Percentiles rank a stretch among this genome's conserved stretches.
These are phyloP conservation scores for Coniochaeta prunicola DNA, from an alignment of 2,329 filamentous ascomycete genomes.

Conservation along the genomic window DNA sequence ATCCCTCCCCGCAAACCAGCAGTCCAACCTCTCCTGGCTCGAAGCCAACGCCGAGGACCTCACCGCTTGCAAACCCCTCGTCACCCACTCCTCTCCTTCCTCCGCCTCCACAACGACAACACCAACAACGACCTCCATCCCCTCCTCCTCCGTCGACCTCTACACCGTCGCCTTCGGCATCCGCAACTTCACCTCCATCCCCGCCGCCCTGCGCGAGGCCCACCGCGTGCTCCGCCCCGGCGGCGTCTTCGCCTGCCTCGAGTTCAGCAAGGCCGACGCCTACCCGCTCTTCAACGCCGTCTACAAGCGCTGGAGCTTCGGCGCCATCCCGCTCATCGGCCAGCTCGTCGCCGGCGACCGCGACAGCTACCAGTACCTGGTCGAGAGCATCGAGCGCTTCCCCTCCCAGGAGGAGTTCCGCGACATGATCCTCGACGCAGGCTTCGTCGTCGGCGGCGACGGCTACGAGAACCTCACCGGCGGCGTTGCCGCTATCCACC, in stretches of 20 bases:
- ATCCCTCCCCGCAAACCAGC: slow-evolving; percentile 44
- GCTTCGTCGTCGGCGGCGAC: slow-evolving; percentile 74
- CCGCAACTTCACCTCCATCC: slow-evolving; percentile 92
- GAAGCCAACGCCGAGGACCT: slow-evolving; percentile 86
- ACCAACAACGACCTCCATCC: slow-evolving; percentile 42
- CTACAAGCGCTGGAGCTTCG: slow-evolving; percentile 95
- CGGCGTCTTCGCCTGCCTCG: slow-evolving; percentile 91
- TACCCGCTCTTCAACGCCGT: slow-evolving; percentile 72
- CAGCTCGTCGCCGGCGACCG: slow-evolving; percentile 90
- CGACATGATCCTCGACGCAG: slow-evolving; percentile 74
- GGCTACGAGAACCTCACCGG: slow-evolving; percentile 88
- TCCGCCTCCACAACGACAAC: slow-evolving; percentile 4
- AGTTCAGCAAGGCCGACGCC: slow-evolving; percentile 80
- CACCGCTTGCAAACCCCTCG: slow-evolving; percentile 10
- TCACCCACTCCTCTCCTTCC: too few relatives aligned
- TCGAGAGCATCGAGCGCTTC: slow-evolving; percentile 94
- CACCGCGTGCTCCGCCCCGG: slow-evolving; percentile 86
- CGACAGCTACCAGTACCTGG: slow-evolving; percentile 96
- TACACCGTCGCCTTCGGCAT: slow-evolving; percentile 99
- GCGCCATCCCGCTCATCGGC: slow-evolving; percentile 88
- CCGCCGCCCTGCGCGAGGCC: slow-evolving; percentile 73
- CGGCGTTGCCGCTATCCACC: slow-evolving; percentile 93
- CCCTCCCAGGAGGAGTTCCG: slow-evolving; percentile 80
- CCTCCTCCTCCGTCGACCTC: slow-evolving; percentile 71
- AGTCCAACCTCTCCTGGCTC: slow-evolving; percentile 62